Base-by-base conservation (phyloP, 1,139 yeast genomes). In the Saccharomyces hybrid region DNA sequence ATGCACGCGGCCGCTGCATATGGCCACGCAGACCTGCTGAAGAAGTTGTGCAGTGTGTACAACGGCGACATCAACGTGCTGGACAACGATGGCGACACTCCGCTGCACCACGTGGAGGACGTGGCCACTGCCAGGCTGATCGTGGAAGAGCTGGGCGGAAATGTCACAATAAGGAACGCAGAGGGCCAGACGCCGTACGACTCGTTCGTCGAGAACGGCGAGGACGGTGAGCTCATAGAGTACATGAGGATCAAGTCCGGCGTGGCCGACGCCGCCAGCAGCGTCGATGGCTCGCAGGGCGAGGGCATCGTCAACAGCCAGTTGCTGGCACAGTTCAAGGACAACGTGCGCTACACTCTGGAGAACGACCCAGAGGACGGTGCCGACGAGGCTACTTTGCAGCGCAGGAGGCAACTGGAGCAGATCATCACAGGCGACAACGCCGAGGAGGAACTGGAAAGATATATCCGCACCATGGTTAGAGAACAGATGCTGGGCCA, bases 1-100 rank as follows among this genome's bases (percentile, higher is more conserved):
- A 78, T 93, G 29, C 99, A 93, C 69, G 99, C 99, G 0, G 97
- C 98, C 3, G 95, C 95, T 3, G 86, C 97, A 1, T 93, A 93
- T 68, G 95, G 95, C 5, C 93, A 93, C 66, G 64, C 74, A 7
- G 90, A 85, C 8, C 74, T 95, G 49, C 74, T 95, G 51, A 71
- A 74, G 54, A 78, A 77, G 57, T 76, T 93, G 52, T 73, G 88
- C 25, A 70, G 65, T 11, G 69, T 76, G 27, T 67, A 71, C 42
- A 87, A 88, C 2, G 99, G 97, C 3, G 83, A 93, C 66, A 80
- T 89, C 31, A 89, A 93, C 68, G 74, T 91, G 42, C 82, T 78
- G 57, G 99, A 93, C 63, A 75, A 75, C 32, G 99, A 95, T 63
- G 98, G 99, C 0, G 99, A 93, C 65, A 87, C 98, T 0, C 98